Evolutionary conservation across 345 rosid genomes (phyloP), one percentile per base, ranked within the genome.

Genomic region (Theobroma cacao): DNA sequence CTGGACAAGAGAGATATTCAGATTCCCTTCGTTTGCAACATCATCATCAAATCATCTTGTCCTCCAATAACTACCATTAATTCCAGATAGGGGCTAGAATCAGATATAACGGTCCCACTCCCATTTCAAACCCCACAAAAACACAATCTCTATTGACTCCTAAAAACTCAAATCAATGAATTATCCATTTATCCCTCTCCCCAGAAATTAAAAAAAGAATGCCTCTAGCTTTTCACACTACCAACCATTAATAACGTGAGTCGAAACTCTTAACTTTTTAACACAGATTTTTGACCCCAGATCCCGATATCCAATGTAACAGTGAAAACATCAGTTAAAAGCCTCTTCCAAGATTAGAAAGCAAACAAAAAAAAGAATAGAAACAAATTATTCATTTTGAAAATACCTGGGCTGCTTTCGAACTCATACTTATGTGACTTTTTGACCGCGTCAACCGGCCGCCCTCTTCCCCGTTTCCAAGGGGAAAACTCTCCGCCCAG

Each of bases 51-150:
- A 71, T 33, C 76, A 41, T 41, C 72, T 52, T 75, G 64, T 58
- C 79, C 41, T 62, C 75, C 80, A 81, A 67, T 34, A 73, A 31
- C 79, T 36, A 76, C 80, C 89, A 82, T 86, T 76, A 85, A 80
- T 79, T 82, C 82, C 71, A 80, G 80, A 81, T 84, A 77, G 52
- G 82, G 84, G 88, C 84, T 68, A 83, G 77, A 88, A 84, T 85
- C 85, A 86, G 85, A 85, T 65, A 60, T 7, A 81, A 77, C 69
- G 97, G 97, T 84, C 97, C 97, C 94, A 90, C 91, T 71, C 85
- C 79, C 83, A 72, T 83, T 75, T 79, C 84, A 81, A 79, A 72
- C 84, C 87, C 79, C 83, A 62, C 80, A 79, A 82, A 84, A 78
- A 55, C 78, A 48, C 83, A 74, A 56, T 84, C 59, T 24, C 34